Percentiles rank a stretch among this genome's conserved stretches.
phyloP scores from a whole-genome alignment of 164 flowering plant species.

The Stephania cephalantha region DNA sequence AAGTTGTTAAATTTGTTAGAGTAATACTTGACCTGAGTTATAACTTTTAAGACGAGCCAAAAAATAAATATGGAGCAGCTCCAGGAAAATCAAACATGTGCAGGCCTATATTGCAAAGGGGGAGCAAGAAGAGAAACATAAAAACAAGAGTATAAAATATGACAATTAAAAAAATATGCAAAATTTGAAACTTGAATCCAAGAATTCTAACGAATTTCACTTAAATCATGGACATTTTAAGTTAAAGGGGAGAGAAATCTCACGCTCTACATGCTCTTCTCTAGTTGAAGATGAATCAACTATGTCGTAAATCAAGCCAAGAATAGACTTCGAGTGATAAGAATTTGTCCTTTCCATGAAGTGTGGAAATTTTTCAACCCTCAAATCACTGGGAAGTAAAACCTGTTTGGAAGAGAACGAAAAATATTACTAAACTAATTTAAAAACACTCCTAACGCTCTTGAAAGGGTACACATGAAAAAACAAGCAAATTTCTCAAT shows the following conservation, averaged over 20 bases:
- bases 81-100: no score
- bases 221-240: no score
- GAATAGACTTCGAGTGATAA: constrained; percentile 48
- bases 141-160: no score
- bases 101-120: no score
- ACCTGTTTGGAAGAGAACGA: constrained; percentile 33
- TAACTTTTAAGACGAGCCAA: no score
- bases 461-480: not conserved
- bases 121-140: no score
- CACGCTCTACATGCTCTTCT: constrained; percentile 23
- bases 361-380: constrained; percentile 54
- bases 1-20: no score
- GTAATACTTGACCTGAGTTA: no score
- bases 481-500: not conserved
- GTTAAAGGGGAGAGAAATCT: not conserved
- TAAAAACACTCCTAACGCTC: not conserved
- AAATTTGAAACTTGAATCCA: no score
- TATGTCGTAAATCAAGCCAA: constrained; percentile 61
- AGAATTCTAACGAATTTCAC: no score
- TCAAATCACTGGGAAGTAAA: constrained; percentile 39
- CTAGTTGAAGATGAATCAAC: constrained; percentile 23
- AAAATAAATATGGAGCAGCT: no score
- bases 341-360: constrained; percentile 36
- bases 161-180: no score
- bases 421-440: not conserved